Evolutionary conservation across 768 basidiomycete species (phyloP).

Genomic region (Lactarius hengduanensis): DNA sequence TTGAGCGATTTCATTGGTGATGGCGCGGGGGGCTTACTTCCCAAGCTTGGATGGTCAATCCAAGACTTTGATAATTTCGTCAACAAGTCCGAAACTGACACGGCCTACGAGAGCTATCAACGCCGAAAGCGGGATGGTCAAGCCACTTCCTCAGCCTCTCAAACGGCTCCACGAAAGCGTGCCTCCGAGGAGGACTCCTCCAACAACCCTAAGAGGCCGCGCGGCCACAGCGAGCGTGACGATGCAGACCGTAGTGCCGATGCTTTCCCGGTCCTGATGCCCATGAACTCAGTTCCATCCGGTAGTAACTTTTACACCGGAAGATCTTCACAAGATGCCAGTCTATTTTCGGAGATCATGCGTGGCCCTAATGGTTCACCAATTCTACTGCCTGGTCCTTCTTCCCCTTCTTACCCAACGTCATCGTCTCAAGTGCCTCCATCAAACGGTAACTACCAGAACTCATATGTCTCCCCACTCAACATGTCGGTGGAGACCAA

Average conservation of each 20-base stretch:
- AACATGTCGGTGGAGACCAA: slow-evolving; percentile 55
- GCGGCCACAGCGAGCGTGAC: slow-evolving; percentile 42
- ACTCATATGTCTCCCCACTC: slow-evolving; percentile 55
- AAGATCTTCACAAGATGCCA: slow-evolving; percentile 44
- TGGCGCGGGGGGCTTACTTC: slow-evolving; percentile 73
- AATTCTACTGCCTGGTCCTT: slow-evolving; percentile 49
- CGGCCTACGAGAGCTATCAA: slow-evolving; percentile 88
- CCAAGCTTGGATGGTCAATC: slow-evolving; percentile 76
- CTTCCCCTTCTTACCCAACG: slow-evolving; percentile 37
- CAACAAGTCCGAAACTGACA: slow-evolving; percentile 88
- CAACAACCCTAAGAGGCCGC: slow-evolving; percentile 50
- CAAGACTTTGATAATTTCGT: slow-evolving; percentile 78
- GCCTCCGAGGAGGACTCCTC: slow-evolving; percentile 49
- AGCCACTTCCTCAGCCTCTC: slow-evolving; percentile 29
- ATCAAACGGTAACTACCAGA: slow-evolving; percentile 34
- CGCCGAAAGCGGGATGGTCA: slow-evolving; percentile 53
- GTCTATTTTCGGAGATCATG: slow-evolving; percentile 44
- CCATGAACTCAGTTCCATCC: slow-evolving; percentile 45
- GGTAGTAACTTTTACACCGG: slow-evolving; percentile 46
- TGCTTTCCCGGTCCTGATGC: slow-evolving; percentile 56
- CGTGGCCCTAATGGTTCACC: slow-evolving; percentile 47
- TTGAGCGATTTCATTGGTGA: slow-evolving; percentile 85
- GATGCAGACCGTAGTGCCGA: slow-evolving; percentile 43
- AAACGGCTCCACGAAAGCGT: slow-evolving; percentile 48
- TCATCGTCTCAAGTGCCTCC: slow-evolving; percentile 26